These are phyloP conservation scores for Rubroshorea leprosula DNA, from an alignment of 345 rosid species.

Conservation along the genomic window DNA sequence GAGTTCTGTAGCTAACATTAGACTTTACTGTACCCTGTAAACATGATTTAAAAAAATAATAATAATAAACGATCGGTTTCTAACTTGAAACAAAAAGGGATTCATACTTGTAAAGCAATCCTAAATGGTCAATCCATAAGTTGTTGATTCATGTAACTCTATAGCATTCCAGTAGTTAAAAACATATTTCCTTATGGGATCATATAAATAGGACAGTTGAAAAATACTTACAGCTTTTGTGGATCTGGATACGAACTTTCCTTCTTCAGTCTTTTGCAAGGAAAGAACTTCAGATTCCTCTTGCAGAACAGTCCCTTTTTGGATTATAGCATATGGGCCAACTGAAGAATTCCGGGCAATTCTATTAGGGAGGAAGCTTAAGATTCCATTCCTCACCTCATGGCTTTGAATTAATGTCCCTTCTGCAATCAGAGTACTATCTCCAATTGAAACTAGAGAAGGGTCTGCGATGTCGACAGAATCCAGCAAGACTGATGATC, in stretches of 20 bases:
- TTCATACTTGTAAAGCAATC: not conserved
- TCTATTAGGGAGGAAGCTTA: constrained; percentile 46
- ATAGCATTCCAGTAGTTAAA: not conserved
- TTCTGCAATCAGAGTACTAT: constrained; percentile 57
- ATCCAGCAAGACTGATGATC: constrained; percentile 53
- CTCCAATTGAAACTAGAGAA: constrained; percentile 52
- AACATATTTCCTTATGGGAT: not conserved
- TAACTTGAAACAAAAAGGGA: not conserved
- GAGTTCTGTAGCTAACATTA: constrained; percentile 1
- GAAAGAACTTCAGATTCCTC: constrained; percentile 43
- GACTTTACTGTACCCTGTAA: constrained; percentile 27
- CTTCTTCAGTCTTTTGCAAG: constrained; percentile 46
- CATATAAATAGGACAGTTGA: not conserved
- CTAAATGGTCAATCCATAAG: no score
- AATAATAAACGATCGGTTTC: not conserved
- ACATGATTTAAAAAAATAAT: not conserved
- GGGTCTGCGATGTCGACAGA: constrained; percentile 60
- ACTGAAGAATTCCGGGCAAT: constrained; percentile 39
- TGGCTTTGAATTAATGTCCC: constrained; percentile 62
- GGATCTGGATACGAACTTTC: constrained; percentile 24
- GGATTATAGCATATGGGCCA: constrained; percentile 62
- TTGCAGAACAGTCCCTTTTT: constrained; percentile 45
- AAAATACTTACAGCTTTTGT: constrained; percentile 24
- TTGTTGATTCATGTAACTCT: no score
- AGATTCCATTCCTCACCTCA: constrained; percentile 46